Conservation (phyloP, 345 rosid species). For the Psidium friedrichsthalianum region DNA sequence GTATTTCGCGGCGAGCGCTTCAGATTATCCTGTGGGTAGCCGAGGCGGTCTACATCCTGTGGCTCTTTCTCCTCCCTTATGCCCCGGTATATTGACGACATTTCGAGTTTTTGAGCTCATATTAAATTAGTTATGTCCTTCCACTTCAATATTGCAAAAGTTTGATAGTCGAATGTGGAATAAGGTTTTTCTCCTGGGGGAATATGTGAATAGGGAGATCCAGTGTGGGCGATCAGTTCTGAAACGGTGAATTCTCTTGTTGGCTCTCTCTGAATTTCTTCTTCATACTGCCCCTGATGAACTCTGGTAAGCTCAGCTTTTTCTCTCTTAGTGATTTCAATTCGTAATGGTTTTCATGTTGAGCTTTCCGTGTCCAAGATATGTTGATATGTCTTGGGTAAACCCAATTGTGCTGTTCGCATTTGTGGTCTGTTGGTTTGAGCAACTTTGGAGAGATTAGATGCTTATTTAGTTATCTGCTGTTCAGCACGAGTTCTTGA, state of each 20-base stretch:
- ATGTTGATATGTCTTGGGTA: neutral
- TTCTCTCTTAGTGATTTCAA: neutral
- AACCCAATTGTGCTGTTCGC: neutral
- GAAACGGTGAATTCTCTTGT: constrained; percentile 61
- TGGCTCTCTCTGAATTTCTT: constrained; percentile 86
- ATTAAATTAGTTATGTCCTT: neutral
- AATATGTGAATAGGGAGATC: constrained; percentile 60
- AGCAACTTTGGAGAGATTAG: neutral
- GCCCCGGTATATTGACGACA: constrained; percentile 47
- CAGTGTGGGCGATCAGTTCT: constrained; percentile 79
- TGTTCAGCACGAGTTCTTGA: neutral
- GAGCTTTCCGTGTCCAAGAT: neutral
- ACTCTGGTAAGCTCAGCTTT: constrained; percentile 38
- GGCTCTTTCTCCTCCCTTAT: constrained; percentile 91
- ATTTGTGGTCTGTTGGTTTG: neutral
- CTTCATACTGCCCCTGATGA: constrained; percentile 72
- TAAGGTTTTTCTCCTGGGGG: neutral
- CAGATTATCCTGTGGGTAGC: constrained; percentile 50
- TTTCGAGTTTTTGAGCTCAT: neutral
- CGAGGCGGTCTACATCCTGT: constrained; percentile 73
- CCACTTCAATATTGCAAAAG: neutral
- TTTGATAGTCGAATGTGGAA: neutral
- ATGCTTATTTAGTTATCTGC: neutral
- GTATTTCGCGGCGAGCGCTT: constrained; percentile 14
- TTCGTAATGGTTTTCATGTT: neutral